Base-by-base conservation (phyloP, 768 basidiomycete genomes). In the Clitopilus passeckerianus region DNA sequence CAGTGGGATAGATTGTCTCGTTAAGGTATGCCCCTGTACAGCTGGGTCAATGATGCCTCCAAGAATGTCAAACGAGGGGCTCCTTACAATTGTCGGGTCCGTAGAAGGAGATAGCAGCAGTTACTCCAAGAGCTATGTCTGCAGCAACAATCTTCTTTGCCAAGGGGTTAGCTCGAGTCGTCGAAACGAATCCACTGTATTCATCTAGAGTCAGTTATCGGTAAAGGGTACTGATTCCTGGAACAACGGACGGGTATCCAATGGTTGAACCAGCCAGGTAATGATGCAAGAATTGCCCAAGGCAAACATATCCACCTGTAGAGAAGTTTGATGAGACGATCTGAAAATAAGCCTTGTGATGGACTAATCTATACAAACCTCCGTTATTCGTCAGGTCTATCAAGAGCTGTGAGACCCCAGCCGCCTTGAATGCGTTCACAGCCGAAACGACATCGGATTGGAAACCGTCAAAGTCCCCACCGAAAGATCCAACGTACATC, bases 401-500 rank as follows among this genome's bases (percentile, higher is more conserved):
- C 22, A 87, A 62, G 10, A 87, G 68, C 33, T 75, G 77, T 0
- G 74, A 79, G 10, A 85, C 80, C 3, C 81, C 81, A 1, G 77
- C 74, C 0, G 66, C 61, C 61, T 83, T 68, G 72, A 87, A 82
- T 3, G 75, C 65, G 1, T 63, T 63, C 59, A 86, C 68, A 1
- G 81, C 77, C 6, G 78, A 71, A 0, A 74, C 76, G 0, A 78
- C 74, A 61, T 86, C 84, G 0, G 66, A 60, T 68, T 83, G 83
- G 77, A 86, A 86, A 33, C 73, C 70, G 54, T 70, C 62, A 63
- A 80, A 84, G 63, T 85, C 76, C 16, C 70, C 75, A 22, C 69
- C 76, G 63, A 88, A 88, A 0, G 84, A 83, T 15, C 85, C 84
- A 4, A 86, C 77, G 62, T 82, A 85, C 78, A 86, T 84, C 82